Percentiles rank a stretch among this genome's conserved stretches.
Evolutionary conservation across 768 basidiomycete genomes (phyloP).

Genomic region (Gyrodon lividus): DNA sequence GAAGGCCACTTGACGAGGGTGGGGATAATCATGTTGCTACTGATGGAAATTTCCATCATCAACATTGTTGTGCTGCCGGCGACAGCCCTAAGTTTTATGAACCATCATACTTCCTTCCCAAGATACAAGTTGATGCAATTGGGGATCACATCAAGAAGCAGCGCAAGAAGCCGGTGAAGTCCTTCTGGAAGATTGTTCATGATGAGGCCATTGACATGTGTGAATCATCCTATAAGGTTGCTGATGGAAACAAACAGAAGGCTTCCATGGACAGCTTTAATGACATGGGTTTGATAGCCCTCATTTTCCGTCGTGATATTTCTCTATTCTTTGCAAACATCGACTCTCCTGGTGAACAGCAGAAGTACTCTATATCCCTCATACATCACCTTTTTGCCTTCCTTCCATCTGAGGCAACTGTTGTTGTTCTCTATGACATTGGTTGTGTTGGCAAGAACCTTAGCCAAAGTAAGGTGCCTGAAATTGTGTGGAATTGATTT

Average conservation of each 20-base stretch:
- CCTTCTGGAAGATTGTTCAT: slow-evolving; percentile 28
- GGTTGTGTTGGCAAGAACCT: too few relatives aligned
- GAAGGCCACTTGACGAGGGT: slow-evolving; percentile 16
- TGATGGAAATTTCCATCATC: slow-evolving; percentile 42
- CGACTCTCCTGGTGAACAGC: slow-evolving; percentile 37
- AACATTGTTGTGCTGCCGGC: slow-evolving; percentile 30
- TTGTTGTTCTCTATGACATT: slow-evolving; percentile 33
- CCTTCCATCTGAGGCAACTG: slow-evolving; percentile 32
- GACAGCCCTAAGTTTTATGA: slow-evolving; percentile 34
- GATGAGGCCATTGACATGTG: slow-evolving; percentile 37
- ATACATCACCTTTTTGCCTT: slow-evolving; percentile 29
- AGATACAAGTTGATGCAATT: slow-evolving; percentile 32
- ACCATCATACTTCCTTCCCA: slow-evolving; percentile 32
- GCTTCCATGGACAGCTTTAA: slow-evolving; percentile 25
- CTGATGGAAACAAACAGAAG: slow-evolving; percentile 31
- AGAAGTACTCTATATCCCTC: slow-evolving; percentile 37
- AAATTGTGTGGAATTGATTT: too few relatives aligned
- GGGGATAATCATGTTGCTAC: slow-evolving; percentile 37
- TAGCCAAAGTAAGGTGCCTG: too few relatives aligned
- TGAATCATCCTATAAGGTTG: slow-evolving; percentile 32
- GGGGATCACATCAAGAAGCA: slow-evolving; percentile 25
- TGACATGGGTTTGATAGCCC: slow-evolving; percentile 36
- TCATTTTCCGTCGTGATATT: slow-evolving; percentile 41
- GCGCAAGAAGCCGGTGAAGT: too few relatives aligned
- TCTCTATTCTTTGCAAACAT: slow-evolving; percentile 37